phyloP scores from a whole-genome alignment of 2,329 filamentous ascomycete species.

The Claviceps quebecensis region DNA sequence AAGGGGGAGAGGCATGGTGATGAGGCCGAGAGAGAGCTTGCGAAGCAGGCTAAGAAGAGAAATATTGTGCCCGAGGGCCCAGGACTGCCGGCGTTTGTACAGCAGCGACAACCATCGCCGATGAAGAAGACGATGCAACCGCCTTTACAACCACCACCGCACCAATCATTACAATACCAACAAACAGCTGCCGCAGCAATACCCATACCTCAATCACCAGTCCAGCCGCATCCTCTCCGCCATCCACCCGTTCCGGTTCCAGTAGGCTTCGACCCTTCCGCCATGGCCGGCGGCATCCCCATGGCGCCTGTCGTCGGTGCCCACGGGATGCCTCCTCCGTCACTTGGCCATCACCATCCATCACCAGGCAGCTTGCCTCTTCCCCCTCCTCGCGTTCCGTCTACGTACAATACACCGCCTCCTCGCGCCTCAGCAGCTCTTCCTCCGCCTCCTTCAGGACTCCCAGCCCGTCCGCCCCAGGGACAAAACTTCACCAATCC shows the following conservation, averaged over 20 bases:
- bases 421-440: slow-evolving; percentile 22
- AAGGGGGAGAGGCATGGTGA: slow-evolving; percentile 95
- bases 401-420: slow-evolving; percentile 19
- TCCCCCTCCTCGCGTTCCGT: slow-evolving; percentile 16
- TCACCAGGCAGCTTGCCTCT: slow-evolving; percentile 25
- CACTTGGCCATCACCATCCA: slow-evolving; percentile 8
- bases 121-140: slow-evolving; percentile 3
- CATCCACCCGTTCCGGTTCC: slow-evolving; percentile 11
- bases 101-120: slow-evolving; percentile 31
- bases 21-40: slow-evolving; percentile 80
- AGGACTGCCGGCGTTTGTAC: slow-evolving; percentile 59
- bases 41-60: slow-evolving; percentile 83
- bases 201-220: slow-evolving; percentile 9
- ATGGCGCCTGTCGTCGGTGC: background rate
- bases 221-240: slow-evolving; percentile 12
- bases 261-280: slow-evolving; percentile 22
- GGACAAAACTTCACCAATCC: slow-evolving; percentile 33
- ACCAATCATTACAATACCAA: background rate
- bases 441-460: slow-evolving; percentile 34
- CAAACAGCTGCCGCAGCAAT: slow-evolving; percentile 8
- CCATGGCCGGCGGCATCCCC: slow-evolving; percentile 13
- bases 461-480: slow-evolving; percentile 36
- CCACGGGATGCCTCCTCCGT: slow-evolving; percentile 11
- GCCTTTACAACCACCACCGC: slow-evolving; percentile 11
- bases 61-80: slow-evolving; percentile 77